Conservation (phyloP, 192 early-diverging fungal genomes). For the Anaeromyces robustus region DNA sequence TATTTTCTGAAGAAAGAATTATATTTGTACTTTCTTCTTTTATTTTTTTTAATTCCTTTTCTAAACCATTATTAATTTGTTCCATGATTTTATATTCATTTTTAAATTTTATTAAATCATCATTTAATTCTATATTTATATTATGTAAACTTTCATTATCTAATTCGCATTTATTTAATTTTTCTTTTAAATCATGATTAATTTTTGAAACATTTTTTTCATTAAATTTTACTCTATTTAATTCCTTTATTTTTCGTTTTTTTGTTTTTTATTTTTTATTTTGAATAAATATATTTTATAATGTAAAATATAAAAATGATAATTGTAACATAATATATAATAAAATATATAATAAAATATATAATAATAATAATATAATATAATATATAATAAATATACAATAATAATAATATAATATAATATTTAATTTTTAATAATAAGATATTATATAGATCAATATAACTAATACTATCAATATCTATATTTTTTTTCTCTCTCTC, state of each 20-base stretch:
- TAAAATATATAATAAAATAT: too few species aligned
- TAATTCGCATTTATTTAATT: not conserved
- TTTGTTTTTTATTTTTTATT: not conserved
- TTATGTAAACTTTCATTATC: not conserved
- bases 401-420: too few species aligned
- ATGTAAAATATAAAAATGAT: too few species aligned
- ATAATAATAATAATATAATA: too few species aligned
- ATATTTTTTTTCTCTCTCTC: too few species aligned
- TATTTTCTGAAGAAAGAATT: not conserved
- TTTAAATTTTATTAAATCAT: not conserved
- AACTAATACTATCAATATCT: too few species aligned
- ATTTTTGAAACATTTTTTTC: not conserved
- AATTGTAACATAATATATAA: too few species aligned
- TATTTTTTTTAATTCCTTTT: not conserved
- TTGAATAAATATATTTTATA: too few species aligned
- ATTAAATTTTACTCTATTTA: not conserved
- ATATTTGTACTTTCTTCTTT: not conserved
- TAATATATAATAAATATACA: too few species aligned
- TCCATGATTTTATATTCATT: not conserved
- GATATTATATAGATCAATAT: too few species aligned
- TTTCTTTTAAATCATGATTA: not conserved
- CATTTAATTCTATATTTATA: not conserved
- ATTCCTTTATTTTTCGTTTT: not conserved
- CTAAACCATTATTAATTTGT: not conserved
- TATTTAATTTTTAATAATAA: too few species aligned